A percentile compares a stretch with the other conserved stretches of the same genome.
Evolutionary conservation across 177 flowering plant species (phyloP).

Genomic region (Telopea speciosissima): DNA sequence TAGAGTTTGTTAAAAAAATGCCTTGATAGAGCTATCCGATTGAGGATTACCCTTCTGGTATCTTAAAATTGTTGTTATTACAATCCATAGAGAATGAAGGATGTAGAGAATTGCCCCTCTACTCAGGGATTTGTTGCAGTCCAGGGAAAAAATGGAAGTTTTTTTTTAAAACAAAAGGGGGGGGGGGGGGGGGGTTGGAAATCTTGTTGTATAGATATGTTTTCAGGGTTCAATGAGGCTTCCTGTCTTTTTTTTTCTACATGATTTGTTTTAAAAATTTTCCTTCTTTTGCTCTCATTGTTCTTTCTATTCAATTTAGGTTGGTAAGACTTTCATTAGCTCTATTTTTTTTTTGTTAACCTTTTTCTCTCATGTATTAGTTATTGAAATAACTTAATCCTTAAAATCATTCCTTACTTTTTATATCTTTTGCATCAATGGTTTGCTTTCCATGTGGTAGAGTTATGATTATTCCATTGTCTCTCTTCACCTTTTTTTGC

Average conservation of each 20-base stretch:
- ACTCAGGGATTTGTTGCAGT: not conserved
- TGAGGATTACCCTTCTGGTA: slow-evolving; percentile 5
- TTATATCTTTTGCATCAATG: slow-evolving; percentile 5
- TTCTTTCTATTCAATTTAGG: slow-evolving; percentile 6
- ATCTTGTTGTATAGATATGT: slow-evolving; percentile 18
- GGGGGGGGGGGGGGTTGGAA: not conserved
- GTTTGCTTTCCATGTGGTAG: slow-evolving; percentile 3
- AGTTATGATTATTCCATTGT: slow-evolving; percentile 11
- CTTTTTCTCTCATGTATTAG: not conserved
- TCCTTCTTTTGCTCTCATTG: not conserved
- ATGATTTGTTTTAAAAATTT: not conserved
- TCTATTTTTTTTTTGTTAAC: not conserved
- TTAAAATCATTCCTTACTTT: slow-evolving; percentile 2
- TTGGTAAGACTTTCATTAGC: not conserved
- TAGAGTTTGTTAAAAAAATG: not conserved
- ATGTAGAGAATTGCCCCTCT: slow-evolving; percentile 2
- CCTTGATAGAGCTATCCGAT: slow-evolving; percentile 2
- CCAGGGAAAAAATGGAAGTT: not conserved
- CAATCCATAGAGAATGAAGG: not conserved
- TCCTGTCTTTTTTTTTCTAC: not conserved
- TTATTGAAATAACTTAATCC: slow-evolving; percentile 4
- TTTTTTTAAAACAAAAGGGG: not conserved
- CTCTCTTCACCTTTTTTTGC: not conserved
- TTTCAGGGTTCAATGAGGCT: slow-evolving; percentile 8
- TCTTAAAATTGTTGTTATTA: not conserved